These are phyloP conservation scores for Raphanus raphanistrum DNA, from an alignment of 345 rosid genomes.

Conservation along the genomic window DNA sequence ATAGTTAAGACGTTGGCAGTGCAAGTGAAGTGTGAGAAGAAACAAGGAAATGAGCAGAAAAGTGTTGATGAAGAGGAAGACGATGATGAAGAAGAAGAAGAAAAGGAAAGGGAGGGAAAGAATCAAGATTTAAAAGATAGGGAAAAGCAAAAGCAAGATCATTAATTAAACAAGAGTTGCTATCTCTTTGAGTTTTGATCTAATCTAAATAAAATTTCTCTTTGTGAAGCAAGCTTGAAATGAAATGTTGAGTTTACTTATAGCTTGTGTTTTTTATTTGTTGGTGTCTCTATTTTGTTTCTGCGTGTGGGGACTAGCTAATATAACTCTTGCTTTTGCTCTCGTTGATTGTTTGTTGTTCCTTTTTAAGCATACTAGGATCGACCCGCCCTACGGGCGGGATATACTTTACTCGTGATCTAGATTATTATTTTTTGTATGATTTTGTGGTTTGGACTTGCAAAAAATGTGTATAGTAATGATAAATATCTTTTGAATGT, in stretches of 20 bases:
- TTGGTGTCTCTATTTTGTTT: neutral
- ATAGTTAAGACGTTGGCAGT: conserved; percentile 55
- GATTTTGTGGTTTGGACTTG: no score
- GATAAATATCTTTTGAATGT: no score
- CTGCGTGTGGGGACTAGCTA: no score
- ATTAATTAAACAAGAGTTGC: conserved; percentile 3
- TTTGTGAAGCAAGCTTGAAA: neutral
- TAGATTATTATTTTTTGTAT: no score
- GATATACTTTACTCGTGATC: no score
- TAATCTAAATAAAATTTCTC: neutral
- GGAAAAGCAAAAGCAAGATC: neutral
- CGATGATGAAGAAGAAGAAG: neutral
- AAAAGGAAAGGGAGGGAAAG: neutral
- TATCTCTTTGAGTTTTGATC: neutral
- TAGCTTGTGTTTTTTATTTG: neutral
- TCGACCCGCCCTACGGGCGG: no score
- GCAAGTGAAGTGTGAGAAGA: conserved; percentile 56
- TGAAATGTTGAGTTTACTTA: neutral
- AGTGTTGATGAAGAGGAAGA: neutral
- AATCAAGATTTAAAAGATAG: neutral
- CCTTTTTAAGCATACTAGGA: neutral
- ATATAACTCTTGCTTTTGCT: no score
- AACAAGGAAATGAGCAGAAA: neutral
- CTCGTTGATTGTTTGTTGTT: no score
- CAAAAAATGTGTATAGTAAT: no score